Conservation (phyloP, 192 early-diverging fungal genomes). For the Linnemannia zychae region DNA sequence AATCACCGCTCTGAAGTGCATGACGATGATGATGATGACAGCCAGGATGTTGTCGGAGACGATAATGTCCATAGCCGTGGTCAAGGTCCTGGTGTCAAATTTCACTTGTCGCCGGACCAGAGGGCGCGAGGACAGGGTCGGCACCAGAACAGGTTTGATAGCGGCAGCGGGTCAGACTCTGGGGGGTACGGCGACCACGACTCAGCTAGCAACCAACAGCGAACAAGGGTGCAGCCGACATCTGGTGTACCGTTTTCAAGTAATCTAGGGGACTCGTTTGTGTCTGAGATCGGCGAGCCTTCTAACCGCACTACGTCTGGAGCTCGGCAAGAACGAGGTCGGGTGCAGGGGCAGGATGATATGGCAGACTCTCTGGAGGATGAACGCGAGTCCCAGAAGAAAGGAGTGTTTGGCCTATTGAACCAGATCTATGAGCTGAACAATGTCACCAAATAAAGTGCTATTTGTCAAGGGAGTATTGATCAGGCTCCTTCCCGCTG, state of each 20-base stretch:
- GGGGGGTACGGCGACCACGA: slow-evolving; percentile 11
- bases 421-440: slow-evolving; percentile 71
- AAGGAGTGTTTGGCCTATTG: slow-evolving; percentile 64
- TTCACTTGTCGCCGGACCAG: slow-evolving; percentile 12
- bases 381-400: slow-evolving; percentile 45
- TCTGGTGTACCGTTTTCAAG: slow-evolving; percentile 10
- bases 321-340: slow-evolving; percentile 14
- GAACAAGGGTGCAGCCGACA: neutral
- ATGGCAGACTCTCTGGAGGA: slow-evolving; percentile 50
- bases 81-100: slow-evolving; percentile 29
- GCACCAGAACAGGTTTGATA: neutral
- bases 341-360: slow-evolving; percentile 24
- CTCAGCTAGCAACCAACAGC: neutral
- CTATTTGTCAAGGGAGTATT: neutral
- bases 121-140: neutral
- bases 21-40: neutral
- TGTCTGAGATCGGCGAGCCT: slow-evolving; percentile 45
- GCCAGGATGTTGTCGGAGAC: slow-evolving; percentile 39
- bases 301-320: neutral
- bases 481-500: too few species aligned
- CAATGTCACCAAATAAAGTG: slow-evolving; percentile 54
- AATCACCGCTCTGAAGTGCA: slow-evolving; percentile 10
- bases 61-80: slow-evolving; percentile 8
- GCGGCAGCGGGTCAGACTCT: slow-evolving; percentile 16
- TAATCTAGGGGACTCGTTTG: slow-evolving; percentile 50